Percentiles rank a stretch among this genome's conserved stretches.
phyloP scores from a whole-genome alignment of 495 filamentous ascomycete species.

The Hypoxylon rickii region DNA sequence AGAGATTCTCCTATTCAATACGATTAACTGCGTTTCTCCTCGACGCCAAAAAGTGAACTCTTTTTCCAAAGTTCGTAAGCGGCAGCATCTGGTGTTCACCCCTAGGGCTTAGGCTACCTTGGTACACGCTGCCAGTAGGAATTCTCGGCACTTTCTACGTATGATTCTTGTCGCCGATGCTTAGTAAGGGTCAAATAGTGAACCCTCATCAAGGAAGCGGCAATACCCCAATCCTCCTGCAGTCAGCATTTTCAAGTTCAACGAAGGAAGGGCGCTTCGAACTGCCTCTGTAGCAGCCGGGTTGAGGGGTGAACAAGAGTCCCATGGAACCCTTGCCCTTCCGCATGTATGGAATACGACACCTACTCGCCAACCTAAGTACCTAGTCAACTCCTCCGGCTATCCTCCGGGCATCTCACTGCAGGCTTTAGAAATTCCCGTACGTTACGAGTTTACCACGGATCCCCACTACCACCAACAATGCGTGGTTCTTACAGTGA shows the following conservation, averaged over 20 bases:
- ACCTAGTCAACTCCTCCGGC: no score
- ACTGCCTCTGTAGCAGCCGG: neutral
- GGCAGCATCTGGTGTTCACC: no score
- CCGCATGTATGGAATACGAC: slow-evolving; percentile 6
- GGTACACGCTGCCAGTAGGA: neutral
- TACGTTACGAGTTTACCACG: neutral
- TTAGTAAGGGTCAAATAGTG: slow-evolving; percentile 6
- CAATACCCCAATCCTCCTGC: slow-evolving; percentile 2
- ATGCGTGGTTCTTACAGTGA: slow-evolving; percentile 7
- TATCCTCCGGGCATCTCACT: neutral
- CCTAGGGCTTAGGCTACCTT: no score
- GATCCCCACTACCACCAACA: slow-evolving; percentile 17
- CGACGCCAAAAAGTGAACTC: no score
- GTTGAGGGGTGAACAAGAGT: neutral
- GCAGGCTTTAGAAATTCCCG: neutral
- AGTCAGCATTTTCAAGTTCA: neutral
- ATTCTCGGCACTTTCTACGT: slow-evolving; percentile 4
- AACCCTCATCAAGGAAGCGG: no score
- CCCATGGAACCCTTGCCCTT: no score
- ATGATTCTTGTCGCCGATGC: slow-evolving; percentile 8
- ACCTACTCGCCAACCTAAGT: no score
- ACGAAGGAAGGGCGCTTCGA: slow-evolving; percentile 6
- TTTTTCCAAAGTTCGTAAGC: no score
- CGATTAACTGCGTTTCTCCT: slow-evolving; percentile 4
- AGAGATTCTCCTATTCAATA: neutral